phyloP scores from a whole-genome alignment of 208 protist species.

The Novymonas esmeraldas region DNA sequence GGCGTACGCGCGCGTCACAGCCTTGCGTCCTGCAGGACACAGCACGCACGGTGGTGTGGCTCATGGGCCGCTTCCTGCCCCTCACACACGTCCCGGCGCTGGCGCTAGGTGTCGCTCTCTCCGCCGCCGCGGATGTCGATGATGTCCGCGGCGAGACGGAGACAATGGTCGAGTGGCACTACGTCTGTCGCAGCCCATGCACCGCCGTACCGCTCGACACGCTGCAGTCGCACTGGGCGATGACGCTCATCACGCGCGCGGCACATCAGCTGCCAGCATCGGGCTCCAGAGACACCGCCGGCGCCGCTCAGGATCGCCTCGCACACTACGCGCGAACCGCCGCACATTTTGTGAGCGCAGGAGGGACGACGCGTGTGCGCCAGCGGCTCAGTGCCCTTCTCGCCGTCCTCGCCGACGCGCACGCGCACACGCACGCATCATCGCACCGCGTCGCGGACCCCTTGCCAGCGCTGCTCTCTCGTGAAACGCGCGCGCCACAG shows the following conservation, averaged over 20 bases:
- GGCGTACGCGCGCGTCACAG: too few relatives aligned
- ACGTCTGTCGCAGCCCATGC: background rate
- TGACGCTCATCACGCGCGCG: background rate
- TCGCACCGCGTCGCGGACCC: background rate
- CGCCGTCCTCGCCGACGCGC: slow-evolving; percentile 1
- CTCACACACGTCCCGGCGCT: background rate
- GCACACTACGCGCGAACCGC: background rate
- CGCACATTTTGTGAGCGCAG: background rate
- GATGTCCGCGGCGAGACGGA: background rate
- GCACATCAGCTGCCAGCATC: too few relatives aligned
- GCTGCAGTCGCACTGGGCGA: background rate
- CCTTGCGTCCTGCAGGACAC: background rate
- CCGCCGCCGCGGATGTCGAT: background rate
- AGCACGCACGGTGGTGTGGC: background rate
- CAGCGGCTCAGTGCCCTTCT: background rate
- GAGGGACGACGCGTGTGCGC: background rate
- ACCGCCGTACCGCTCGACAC: background rate
- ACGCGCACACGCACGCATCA: background rate
- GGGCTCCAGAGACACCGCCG: background rate
- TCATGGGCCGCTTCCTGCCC: background rate
- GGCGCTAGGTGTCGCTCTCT: background rate
- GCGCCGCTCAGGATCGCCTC: background rate
- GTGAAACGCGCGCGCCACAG: background rate
- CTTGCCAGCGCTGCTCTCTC: background rate
- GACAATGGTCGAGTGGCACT: background rate